Percentiles rank a stretch among this genome's conserved stretches.
phyloP scores from a whole-genome alignment of 345 rosid genomes.

The Chamaenerion angustifolium region DNA sequence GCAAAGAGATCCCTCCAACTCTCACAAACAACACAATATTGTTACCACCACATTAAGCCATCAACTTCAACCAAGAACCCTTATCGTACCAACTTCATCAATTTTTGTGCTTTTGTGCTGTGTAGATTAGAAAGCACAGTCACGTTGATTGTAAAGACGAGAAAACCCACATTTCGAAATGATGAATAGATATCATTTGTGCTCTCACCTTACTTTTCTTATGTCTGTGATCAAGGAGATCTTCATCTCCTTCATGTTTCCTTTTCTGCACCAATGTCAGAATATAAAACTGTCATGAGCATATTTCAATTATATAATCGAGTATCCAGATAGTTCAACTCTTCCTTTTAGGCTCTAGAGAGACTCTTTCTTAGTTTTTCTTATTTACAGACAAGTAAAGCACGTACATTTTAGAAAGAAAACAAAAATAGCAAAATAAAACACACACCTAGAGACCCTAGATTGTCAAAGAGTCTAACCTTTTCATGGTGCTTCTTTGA shows the following conservation, averaged over 20 bases:
- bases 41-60: slow-evolving; percentile 12
- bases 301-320: neutral
- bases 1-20: slow-evolving; percentile 32
- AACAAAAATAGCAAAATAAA: neutral
- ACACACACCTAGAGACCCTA: slow-evolving; percentile 16
- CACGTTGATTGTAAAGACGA: no score
- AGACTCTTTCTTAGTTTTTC: no score
- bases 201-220: slow-evolving; percentile 70
- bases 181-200: no score
- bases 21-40: slow-evolving; percentile 22
- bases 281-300: neutral
- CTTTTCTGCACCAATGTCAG: slow-evolving; percentile 45
- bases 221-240: slow-evolving; percentile 71
- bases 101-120: slow-evolving; percentile 90
- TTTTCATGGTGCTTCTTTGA: slow-evolving; percentile 78
- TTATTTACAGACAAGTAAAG: no score
- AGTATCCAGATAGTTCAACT: neutral
- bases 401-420: neutral
- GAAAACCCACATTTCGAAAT: no score
- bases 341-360: no score
- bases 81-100: slow-evolving; percentile 78
- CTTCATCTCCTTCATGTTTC: slow-evolving; percentile 94
- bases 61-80: slow-evolving; percentile 59
- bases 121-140: neutral
- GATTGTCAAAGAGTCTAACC: slow-evolving; percentile 27